Evolutionary conservation across 148 eudicot species (phyloP).

Genomic region (Arbutus unedo): DNA sequence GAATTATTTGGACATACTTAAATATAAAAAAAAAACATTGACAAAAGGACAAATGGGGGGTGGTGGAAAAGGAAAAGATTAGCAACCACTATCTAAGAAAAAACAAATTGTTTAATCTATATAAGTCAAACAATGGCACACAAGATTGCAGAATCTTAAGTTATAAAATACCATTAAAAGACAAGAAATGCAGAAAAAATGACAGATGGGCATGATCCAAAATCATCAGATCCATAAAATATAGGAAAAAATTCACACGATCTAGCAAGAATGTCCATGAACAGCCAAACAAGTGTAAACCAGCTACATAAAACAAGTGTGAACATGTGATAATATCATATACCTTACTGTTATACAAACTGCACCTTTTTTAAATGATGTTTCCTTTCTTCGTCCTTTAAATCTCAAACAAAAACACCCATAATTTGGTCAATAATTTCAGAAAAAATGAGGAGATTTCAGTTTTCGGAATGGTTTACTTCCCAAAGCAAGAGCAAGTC

Average conservation of each 20-base stretch:
- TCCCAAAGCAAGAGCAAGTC: background rate
- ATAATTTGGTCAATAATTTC: background rate
- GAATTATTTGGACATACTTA: background rate
- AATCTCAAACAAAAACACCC: background rate
- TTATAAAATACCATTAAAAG: background rate
- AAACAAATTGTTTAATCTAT: background rate
- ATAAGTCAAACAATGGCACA: constrained; percentile 14
- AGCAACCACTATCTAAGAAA: background rate
- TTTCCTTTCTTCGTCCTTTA: background rate
- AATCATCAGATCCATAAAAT: background rate
- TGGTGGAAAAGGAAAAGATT: constrained; percentile 5
- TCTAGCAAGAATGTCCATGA: background rate
- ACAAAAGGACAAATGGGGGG: background rate
- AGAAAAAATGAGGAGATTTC: background rate
- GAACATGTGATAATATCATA: background rate
- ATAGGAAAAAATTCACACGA: background rate
- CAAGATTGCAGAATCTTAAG: background rate
- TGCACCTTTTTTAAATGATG: background rate
- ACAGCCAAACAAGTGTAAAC: background rate
- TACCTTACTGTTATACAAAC: background rate
- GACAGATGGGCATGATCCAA: background rate
- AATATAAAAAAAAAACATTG: background rate
- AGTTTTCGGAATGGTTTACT: background rate
- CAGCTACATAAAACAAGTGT: background rate
- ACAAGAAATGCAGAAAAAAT: background rate